phyloP scores from a whole-genome alignment of 345 rosid genomes.

The Camelina hispida region DNA sequence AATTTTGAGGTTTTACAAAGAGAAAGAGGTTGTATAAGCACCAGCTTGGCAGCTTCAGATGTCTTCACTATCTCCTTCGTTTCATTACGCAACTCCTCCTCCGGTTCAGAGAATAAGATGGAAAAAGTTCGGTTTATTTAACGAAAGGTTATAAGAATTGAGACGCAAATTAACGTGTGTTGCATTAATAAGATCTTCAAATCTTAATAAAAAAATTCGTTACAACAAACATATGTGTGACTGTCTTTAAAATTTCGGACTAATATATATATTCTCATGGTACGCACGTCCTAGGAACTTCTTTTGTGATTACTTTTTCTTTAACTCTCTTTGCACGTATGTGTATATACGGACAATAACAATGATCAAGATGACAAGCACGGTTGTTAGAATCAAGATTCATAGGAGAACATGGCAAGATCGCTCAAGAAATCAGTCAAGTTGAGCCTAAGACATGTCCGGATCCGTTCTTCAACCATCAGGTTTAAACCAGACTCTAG shows the following conservation, averaged over 20 bases:
- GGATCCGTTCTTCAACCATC: constrained; percentile 50
- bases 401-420: constrained; percentile 35
- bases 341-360: not conserved
- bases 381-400: constrained; percentile 1
- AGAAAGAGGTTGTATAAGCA: constrained; percentile 3
- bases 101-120: not conserved
- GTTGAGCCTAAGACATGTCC: constrained; percentile 45
- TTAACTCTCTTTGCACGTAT: constrained; percentile 6
- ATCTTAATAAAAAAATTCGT: constrained; percentile 7
- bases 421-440: constrained; percentile 52
- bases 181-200: constrained; percentile 21
- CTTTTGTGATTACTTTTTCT: not conserved
- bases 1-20: too few species aligned
- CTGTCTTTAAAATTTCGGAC: not conserved
- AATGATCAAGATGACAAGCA: constrained; percentile 11
- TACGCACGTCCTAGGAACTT: constrained; percentile 37
- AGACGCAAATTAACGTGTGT: constrained; percentile 22
- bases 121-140: too few species aligned
- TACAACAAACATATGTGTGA: not conserved
- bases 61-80: not conserved
- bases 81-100: constrained; percentile 11
- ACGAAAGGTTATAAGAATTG: not conserved
- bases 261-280: constrained; percentile 21
- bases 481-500: constrained; percentile 41
- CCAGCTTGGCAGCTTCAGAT: not conserved